These are phyloP conservation scores for Polytrichum formosum DNA, from an alignment of 225 moss, liverwort and hornwort genomes.

Conservation along the genomic window DNA sequence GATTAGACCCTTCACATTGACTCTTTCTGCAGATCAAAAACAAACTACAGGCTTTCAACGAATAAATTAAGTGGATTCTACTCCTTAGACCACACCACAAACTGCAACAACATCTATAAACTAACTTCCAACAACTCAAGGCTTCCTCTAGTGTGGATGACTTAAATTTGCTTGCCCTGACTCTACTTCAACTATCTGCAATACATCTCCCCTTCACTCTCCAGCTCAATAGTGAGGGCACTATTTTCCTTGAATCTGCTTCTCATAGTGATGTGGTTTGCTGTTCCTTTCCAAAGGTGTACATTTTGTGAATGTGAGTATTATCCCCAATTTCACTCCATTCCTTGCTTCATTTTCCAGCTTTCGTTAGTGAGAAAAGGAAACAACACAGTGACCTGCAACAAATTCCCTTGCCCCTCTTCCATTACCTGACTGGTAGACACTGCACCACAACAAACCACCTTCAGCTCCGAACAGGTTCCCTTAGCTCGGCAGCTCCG, in stretches of 20 bases:
- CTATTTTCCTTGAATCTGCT: constrained; percentile 50
- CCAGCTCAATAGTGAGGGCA: constrained; percentile 50
- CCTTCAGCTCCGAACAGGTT: constrained; percentile 49
- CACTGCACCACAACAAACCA: constrained; percentile 10
- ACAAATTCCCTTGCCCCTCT: constrained; percentile 26
- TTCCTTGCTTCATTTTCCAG: constrained; percentile 76
- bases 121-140: constrained; percentile 27
- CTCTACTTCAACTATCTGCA: constrained; percentile 38
- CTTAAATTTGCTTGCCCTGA: constrained; percentile 36
- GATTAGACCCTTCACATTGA: constrained; percentile 54
- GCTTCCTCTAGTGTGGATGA: constrained; percentile 46
- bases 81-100: constrained; percentile 41
- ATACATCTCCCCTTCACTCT: constrained; percentile 30
- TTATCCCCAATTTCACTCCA: constrained; percentile 44
- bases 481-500: constrained; percentile 90
- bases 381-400: constrained; percentile 54
- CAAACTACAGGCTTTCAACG: constrained; percentile 47
- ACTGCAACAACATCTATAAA: constrained; percentile 22
- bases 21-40: constrained; percentile 29
- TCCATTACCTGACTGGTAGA: constrained; percentile 56
- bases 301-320: constrained; percentile 54
- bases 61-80: constrained; percentile 36
- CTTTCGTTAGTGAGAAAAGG: constrained; percentile 49
- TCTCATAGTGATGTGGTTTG: constrained; percentile 59
- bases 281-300: constrained; percentile 61